Conservation (phyloP, 345 rosid genomes). For the Physaria fendleri region DNA sequence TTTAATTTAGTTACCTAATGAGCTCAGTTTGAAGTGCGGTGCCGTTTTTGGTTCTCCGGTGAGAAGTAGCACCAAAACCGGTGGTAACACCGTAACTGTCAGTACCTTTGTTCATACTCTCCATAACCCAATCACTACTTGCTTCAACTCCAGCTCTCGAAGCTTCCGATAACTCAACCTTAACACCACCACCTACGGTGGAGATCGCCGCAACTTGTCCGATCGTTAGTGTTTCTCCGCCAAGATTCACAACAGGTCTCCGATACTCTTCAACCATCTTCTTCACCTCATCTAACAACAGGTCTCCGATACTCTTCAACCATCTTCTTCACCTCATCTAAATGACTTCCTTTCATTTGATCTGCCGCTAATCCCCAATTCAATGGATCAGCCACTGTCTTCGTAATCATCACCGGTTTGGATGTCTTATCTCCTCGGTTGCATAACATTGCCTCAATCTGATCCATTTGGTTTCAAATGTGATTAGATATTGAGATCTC, state of each 20-base stretch:
- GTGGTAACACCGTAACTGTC: slow-evolving; percentile 79
- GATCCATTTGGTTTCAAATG: slow-evolving; percentile 16
- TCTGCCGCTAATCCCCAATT: slow-evolving; percentile 73
- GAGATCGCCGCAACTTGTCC: slow-evolving; percentile 74
- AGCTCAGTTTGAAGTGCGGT: slow-evolving; percentile 62
- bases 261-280: slow-evolving; percentile 62
- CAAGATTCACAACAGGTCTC: slow-evolving; percentile 51
- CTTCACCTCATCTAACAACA: slow-evolving; percentile 64
- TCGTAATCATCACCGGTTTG: not conserved
- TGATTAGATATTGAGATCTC: slow-evolving; percentile 4
- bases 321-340: slow-evolving; percentile 74
- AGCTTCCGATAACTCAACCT: slow-evolving; percentile 46
- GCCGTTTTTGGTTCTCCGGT: slow-evolving; percentile 67
- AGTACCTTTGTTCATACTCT: slow-evolving; percentile 58
- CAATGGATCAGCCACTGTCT: slow-evolving; percentile 46
- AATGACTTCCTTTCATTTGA: slow-evolving; percentile 72
- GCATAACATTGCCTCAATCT: slow-evolving; percentile 22
- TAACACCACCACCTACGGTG: slow-evolving; percentile 16
- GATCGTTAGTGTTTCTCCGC: slow-evolving; percentile 65
- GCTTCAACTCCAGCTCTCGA: slow-evolving; percentile 56
- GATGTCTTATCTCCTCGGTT: slow-evolving; percentile 1
- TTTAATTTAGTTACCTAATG: slow-evolving; percentile 39
- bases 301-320: slow-evolving; percentile 55
- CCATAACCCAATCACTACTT: slow-evolving; percentile 82
- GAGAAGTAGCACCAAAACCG: slow-evolving; percentile 75